Conservation (phyloP, 768 basidiomycete species). For the Holtermanniella nyarrowii region DNA sequence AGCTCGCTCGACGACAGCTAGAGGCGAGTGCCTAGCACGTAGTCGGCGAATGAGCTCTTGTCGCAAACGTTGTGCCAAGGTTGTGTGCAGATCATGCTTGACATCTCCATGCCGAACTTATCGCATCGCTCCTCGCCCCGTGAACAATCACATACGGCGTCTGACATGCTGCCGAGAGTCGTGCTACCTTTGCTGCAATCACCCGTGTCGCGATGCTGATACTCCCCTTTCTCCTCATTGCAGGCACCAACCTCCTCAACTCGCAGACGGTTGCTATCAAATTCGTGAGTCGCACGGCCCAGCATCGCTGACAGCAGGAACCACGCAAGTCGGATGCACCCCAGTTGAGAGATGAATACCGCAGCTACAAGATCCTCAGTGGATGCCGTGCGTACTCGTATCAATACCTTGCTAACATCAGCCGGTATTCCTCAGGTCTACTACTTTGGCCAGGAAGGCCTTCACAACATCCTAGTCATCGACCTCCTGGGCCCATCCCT, state of each 20-base stretch:
- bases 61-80: constrained; percentile 1
- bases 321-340: constrained; percentile 92
- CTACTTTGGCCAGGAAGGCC: constrained; percentile 97
- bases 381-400: constrained; percentile 64
- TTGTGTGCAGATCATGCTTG: neutral
- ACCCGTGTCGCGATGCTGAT: too few species aligned
- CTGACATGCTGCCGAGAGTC: too few species aligned
- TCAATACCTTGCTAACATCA: constrained; percentile 38
- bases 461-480: constrained; percentile 97
- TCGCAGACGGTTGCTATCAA: constrained; percentile 99
- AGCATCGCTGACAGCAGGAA: constrained; percentile 34
- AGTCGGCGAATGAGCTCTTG: constrained; percentile 2
- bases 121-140: too few species aligned
- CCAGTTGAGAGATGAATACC: constrained; percentile 94
- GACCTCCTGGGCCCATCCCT: constrained; percentile 92
- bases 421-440: constrained; percentile 98
- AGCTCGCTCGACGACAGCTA: too few species aligned
- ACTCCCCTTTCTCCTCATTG: too few species aligned
- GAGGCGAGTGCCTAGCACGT: too few species aligned
- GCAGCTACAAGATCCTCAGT: constrained; percentile 88
- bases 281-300: constrained; percentile 61
- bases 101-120: too few species aligned
- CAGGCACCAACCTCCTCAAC: constrained; percentile 95
- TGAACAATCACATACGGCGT: too few species aligned
- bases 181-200: too few species aligned